Base-by-base conservation (phyloP, 2,329 filamentous ascomycete genomes). In the Didymella segeticola region DNA sequence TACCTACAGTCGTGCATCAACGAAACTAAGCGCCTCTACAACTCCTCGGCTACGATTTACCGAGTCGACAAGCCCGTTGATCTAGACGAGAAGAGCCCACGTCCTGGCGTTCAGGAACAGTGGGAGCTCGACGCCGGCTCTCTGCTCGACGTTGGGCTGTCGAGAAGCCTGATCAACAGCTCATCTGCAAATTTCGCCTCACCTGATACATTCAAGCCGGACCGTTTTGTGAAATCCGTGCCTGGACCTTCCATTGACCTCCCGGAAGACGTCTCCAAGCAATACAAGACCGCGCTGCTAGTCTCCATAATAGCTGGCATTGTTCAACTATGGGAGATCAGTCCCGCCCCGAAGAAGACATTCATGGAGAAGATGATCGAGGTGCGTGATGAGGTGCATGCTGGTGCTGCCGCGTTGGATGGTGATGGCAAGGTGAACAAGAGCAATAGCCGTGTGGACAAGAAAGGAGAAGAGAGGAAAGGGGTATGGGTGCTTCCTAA, bases 401-500 rank as follows among this genome's bases (percentile, higher is more conserved):
- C 64, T 14, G 65, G 64, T 31, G 69, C 69, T 43, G 57, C 63
- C 3, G 63, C 64, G 20, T 56, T 59, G 29, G 60, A 49, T 22
- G 47, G 49, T 4, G 33, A 49, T 12, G 46, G 45, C n/a, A 54
- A 54, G 26, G 45, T 20, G 17, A 46, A 30, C 6, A 45, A 39
- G 51, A 39, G 45, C 15, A 49, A 54, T 9, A 45, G 29, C n/a
- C 45, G 45, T 5, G 27, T 42, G 33, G 31, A 57, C 25, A 12
- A 53, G 42, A 37, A 57, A 47, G 41, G 51, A 29, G 34, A 61
- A 58, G 46, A 47, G 7, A 60, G 45, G 33, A 68, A 61, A 11
- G 72, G 71, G 6, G 72, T 70, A 0, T 85, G 84, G 79, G 74
- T 74, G 15, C 74, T 86, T 36, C 85, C 86, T 0, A 57, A 73